Percentiles rank a stretch among this genome's conserved stretches.
These are phyloP conservation scores for Colletotrichum salicis DNA, from an alignment of 2,329 filamentous ascomycete genomes.

Conservation along the genomic window DNA sequence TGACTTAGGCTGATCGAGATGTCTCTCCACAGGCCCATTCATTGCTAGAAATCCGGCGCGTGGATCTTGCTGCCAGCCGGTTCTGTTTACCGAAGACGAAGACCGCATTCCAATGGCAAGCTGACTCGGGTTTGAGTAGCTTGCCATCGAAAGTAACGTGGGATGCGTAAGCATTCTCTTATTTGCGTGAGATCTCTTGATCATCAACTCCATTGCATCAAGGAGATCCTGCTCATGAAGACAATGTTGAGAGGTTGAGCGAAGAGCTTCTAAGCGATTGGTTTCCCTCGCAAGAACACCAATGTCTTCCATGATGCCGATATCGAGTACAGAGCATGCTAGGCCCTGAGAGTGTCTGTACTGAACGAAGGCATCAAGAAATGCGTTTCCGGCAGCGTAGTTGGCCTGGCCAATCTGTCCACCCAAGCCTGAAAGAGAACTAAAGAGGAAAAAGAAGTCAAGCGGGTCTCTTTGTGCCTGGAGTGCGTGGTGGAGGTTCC, in stretches of 20 bases:
- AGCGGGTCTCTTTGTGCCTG: conserved; percentile 34
- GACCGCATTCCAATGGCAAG: conserved; percentile 32
- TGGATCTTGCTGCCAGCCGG: conserved; percentile 38
- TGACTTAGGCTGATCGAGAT: neutral
- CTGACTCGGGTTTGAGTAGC: conserved; percentile 37
- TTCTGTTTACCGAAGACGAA: conserved; percentile 11
- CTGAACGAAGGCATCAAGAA: conserved; percentile 51
- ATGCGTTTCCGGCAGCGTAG: conserved; percentile 54
- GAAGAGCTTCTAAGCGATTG: conserved; percentile 29
- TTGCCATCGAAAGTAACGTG: neutral
- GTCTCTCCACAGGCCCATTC: conserved; percentile 15
- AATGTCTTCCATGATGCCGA: conserved; percentile 51
- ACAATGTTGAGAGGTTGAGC: conserved; percentile 23
- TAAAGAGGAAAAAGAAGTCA: conserved; percentile 51
- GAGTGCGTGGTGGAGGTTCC: conserved; percentile 53
- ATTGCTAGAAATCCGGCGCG: conserved; percentile 37
- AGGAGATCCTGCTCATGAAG: conserved; percentile 38
- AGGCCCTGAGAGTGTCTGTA: conserved; percentile 48
- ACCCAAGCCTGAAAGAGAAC: conserved; percentile 48
- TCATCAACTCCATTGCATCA: conserved; percentile 32
- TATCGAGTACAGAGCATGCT: conserved; percentile 51
- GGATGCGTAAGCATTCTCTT: neutral
- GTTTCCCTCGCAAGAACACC: conserved; percentile 47
- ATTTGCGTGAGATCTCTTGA: neutral
- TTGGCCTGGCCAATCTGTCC: conserved; percentile 51